Percentiles rank a stretch among this genome's conserved stretches.
These are phyloP conservation scores for Talinum fruticosum DNA, from an alignment of 148 eudicot genomes.

Conservation along the genomic window DNA sequence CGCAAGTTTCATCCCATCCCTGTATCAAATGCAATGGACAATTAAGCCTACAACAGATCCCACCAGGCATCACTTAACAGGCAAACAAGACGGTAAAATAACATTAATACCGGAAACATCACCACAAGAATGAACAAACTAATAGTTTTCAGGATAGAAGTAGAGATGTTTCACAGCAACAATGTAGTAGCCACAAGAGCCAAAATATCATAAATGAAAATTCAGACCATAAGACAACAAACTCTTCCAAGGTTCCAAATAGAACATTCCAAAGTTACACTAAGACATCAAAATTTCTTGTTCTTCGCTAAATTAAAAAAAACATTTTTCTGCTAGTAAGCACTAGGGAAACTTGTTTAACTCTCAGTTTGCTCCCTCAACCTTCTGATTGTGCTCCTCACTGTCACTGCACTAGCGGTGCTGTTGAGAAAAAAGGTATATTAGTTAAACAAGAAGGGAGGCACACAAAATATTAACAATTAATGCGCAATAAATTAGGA, in stretches of 20 bases:
- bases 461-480: neutral
- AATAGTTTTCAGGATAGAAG: neutral
- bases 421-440: constrained; percentile 26
- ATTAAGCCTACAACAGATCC: too few relatives aligned
- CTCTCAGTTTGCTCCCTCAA: constrained; percentile 89
- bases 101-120: too few relatives aligned
- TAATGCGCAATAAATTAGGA: neutral
- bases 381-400: constrained; percentile 93
- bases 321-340: neutral
- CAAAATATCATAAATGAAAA: neutral
- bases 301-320: neutral
- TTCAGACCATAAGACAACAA: neutral
- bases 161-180: neutral
- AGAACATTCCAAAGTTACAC: neutral
- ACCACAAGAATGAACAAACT: neutral
- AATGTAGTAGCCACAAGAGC: neutral
- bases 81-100: too few relatives aligned
- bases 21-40: too few relatives aligned
- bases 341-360: constrained; percentile 21
- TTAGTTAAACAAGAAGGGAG: neutral
- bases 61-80: too few relatives aligned
- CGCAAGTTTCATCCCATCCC: too few relatives aligned
- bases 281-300: constrained; percentile 21
- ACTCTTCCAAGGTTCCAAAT: constrained; percentile 6
- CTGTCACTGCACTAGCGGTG: constrained; percentile 92